Conservation (phyloP, 331 rosid species). For the Rhamnella rubrinervis region DNA sequence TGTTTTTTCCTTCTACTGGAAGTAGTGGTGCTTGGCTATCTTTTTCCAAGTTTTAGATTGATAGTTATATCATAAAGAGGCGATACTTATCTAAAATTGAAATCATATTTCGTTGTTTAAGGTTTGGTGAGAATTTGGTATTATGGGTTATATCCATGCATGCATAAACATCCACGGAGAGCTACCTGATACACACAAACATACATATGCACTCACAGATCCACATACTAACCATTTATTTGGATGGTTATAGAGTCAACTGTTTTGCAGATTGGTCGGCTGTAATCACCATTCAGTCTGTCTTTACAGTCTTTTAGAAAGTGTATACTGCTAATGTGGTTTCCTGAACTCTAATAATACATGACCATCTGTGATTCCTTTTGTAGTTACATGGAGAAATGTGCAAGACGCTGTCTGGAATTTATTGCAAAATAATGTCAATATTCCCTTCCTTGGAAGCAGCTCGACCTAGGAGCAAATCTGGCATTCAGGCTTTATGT, state of each 20-base stretch:
- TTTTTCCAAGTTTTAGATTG: no score
- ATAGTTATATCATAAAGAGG: no score
- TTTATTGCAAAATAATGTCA: conserved; percentile 67
- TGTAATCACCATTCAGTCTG: background rate
- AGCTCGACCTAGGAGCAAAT: conserved; percentile 89
- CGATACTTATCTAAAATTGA: no score
- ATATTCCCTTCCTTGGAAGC: conserved; percentile 90
- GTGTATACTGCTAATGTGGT: background rate
- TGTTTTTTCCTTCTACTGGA: background rate
- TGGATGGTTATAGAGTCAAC: no score
- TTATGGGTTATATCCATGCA: background rate
- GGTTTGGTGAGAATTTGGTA: background rate
- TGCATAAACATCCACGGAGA: background rate
- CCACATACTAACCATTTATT: no score
- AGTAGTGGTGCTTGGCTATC: no score
- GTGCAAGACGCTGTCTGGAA: conserved; percentile 79
- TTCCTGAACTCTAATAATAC: background rate
- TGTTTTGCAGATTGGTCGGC: background rate
- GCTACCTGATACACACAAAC: no score
- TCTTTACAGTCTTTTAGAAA: background rate
- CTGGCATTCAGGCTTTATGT: conserved; percentile 94
- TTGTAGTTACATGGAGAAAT: conserved; percentile 83
- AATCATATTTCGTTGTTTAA: no score
- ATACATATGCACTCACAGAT: no score
- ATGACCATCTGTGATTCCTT: conserved; percentile 8